A percentile compares a stretch with the other conserved stretches of the same genome.
phyloP scores from a whole-genome alignment of 2,329 filamentous ascomycete genomes.

The Cephalotrichum gorgonifer region DNA sequence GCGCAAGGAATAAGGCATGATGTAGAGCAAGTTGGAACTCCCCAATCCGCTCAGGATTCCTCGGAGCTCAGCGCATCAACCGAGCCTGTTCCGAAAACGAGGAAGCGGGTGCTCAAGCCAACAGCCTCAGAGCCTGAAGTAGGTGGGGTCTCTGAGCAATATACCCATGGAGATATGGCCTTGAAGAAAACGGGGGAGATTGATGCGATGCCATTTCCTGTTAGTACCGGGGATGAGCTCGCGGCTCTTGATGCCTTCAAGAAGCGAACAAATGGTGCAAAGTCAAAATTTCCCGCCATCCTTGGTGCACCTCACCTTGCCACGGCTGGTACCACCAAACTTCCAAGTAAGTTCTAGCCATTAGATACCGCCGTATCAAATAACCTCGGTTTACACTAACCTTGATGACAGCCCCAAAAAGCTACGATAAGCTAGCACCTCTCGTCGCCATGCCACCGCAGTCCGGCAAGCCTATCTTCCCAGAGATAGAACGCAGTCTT shows the following conservation, averaged over 20 bases:
- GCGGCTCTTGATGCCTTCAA: conserved; percentile 23
- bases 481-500: conserved; percentile 25
- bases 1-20: conserved; percentile 12
- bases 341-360: conserved; percentile 18
- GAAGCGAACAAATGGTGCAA: conserved; percentile 25
- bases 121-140: conserved; percentile 24
- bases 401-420: conserved; percentile 22
- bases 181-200: background rate
- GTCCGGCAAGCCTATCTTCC: conserved; percentile 26
- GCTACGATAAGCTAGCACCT: conserved; percentile 32
- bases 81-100: conserved; percentile 25
- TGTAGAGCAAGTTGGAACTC: conserved; percentile 12
- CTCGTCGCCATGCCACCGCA: conserved; percentile 29
- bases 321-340: conserved; percentile 26
- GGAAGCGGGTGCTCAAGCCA: conserved; percentile 23
- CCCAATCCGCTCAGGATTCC: conserved; percentile 10
- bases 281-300: conserved; percentile 25
- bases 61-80: conserved; percentile 7
- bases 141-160: background rate
- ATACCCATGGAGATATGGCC: background rate
- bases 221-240: conserved; percentile 12
- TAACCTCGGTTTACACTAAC: background rate
- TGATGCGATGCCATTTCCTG: conserved; percentile 4
- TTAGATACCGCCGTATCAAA: background rate
- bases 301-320: conserved; percentile 27